phyloP scores from a whole-genome alignment of 352 stramenopile species.

The Phytophthora pinifolia region DNA sequence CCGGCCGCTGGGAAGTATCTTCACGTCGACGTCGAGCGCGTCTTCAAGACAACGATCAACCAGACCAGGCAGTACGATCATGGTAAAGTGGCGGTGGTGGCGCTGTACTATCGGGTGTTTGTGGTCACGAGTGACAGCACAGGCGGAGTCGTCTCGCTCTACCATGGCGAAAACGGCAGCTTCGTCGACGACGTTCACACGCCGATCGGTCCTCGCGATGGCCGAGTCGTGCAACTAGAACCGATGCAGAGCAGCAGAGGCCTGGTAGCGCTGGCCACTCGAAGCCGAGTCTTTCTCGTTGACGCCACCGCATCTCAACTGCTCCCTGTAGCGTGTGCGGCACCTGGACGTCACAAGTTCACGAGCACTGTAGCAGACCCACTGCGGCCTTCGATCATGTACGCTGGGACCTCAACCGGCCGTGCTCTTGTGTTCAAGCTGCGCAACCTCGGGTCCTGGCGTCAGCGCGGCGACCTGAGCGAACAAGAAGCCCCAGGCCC shows the following conservation, averaged over 20 bases:
- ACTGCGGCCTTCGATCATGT: slow-evolving; percentile 22
- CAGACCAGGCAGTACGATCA: slow-evolving; percentile 2
- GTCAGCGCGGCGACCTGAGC: slow-evolving; percentile 5
- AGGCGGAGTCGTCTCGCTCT: slow-evolving; percentile 22
- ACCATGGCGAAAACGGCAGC: slow-evolving; percentile 28
- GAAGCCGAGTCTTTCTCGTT: slow-evolving; percentile 23
- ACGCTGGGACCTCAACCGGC: slow-evolving; percentile 24
- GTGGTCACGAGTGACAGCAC: slow-evolving; percentile 21
- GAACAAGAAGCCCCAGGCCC: slow-evolving; percentile 3
- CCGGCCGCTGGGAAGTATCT: slow-evolving; percentile 28
- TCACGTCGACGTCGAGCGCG: slow-evolving; percentile 35
- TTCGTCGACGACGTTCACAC: slow-evolving; percentile 18
- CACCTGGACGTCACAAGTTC: slow-evolving; percentile 15
- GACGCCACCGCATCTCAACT: slow-evolving; percentile 5
- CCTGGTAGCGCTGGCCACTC: slow-evolving; percentile 24
- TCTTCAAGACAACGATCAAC: slow-evolving; percentile 19
- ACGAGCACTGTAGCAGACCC: slow-evolving; percentile 26
- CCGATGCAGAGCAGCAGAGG: slow-evolving; percentile 26
- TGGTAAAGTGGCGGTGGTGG: slow-evolving; percentile 25
- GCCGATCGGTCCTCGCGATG: neutral
- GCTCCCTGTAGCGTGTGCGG: slow-evolving; percentile 24
- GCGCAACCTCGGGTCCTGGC: slow-evolving; percentile 22
- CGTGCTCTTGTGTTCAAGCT: slow-evolving; percentile 33
- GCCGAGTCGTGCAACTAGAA: slow-evolving; percentile 13
- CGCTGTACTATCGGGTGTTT: slow-evolving; percentile 18